Evolutionary conservation across 2,329 filamentous ascomycete genomes (phyloP), one percentile per base, ranked within the genome.

Genomic region (Shiraia sp.): DNA sequence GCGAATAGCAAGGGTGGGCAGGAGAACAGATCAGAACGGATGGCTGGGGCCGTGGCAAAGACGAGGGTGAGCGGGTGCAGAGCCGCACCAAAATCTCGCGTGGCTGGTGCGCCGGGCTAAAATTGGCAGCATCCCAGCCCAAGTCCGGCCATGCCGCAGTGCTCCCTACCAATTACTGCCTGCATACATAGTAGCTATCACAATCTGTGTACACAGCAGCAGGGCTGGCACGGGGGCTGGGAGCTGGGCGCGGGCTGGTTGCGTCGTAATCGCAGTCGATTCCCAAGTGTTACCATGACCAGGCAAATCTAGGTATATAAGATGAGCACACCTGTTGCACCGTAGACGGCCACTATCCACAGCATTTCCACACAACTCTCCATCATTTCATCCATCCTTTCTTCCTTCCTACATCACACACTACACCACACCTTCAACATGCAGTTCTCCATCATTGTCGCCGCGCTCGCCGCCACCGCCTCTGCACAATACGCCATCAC

Each of bases 391-490:
- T 8, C 10, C 13, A 12, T 16, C 12, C 16, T 23, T 9, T 17
- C 17, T 28, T n/a, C 10, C n/a, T 10, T 10, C 12, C 25, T 10
- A 12, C n/a, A 19, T 8, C 13, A 7, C 12, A n/a, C 9, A 39
- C 28, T 27, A 42, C 36, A 47, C 32, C 36, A 35, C 25, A 40
- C 49, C 43, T 23, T 39, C 46, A 58, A 52, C 17, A 63, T 65
- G 61, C 61, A 63, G 53, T 61, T 65, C 58, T 57, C 61, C 45
- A 35, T 55, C 49, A 12, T 61, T 41, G 37, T 52, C 38, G 47
- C 51, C 36, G 52, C 54, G 27, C 46, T 61, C 37, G 55, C 61
- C 38, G 60, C 60, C 44, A 59, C 58, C 35, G 46, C 58, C 16
- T 50, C 59, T 15, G 62, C 63, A 31, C 40, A 49, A 13, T 59